phyloP scores from a whole-genome alignment of 2,329 filamentous ascomycete species.

The Trichoderma polysporum region DNA sequence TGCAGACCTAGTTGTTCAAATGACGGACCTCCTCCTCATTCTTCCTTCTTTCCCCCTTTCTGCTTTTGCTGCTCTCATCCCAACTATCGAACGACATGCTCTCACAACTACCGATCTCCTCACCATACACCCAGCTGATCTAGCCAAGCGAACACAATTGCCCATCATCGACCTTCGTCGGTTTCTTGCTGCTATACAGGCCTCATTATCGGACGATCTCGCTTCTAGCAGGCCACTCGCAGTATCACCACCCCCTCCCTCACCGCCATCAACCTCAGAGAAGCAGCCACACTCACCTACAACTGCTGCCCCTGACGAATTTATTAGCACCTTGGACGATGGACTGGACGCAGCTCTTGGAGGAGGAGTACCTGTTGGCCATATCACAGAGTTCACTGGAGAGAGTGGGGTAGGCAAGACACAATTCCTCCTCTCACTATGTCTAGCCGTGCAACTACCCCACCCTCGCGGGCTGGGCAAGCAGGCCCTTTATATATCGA shows the following conservation, averaged over 20 bases:
- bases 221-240: slow-evolving; percentile 31
- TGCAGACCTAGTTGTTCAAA: slow-evolving; percentile 39
- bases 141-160: slow-evolving; percentile 81
- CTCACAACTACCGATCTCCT: slow-evolving; percentile 83
- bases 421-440: slow-evolving; percentile 81
- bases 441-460: slow-evolving; percentile 81
- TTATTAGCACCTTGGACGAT: slow-evolving; percentile 78
- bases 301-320: slow-evolving; percentile 39
- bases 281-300: neutral
- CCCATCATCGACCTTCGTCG: slow-evolving; percentile 78
- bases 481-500: slow-evolving; percentile 89
- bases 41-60: slow-evolving; percentile 75
- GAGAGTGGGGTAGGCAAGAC: slow-evolving; percentile 96
- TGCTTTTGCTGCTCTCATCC: slow-evolving; percentile 71
- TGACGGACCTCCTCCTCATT: slow-evolving; percentile 84
- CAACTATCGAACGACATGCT: slow-evolving; percentile 73
- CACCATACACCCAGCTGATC: slow-evolving; percentile 75
- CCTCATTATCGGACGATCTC: slow-evolving; percentile 65
- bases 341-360: slow-evolving; percentile 67
- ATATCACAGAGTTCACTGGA: slow-evolving; percentile 85
- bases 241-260: neutral
- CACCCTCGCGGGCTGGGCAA: slow-evolving; percentile 68
- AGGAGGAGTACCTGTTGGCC: slow-evolving; percentile 78
- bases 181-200: slow-evolving; percentile 65
- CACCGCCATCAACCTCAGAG: slow-evolving; percentile 1